Conservation (phyloP, 2,329 filamentous ascomycete species). For the Colletotrichum cuscutae region DNA sequence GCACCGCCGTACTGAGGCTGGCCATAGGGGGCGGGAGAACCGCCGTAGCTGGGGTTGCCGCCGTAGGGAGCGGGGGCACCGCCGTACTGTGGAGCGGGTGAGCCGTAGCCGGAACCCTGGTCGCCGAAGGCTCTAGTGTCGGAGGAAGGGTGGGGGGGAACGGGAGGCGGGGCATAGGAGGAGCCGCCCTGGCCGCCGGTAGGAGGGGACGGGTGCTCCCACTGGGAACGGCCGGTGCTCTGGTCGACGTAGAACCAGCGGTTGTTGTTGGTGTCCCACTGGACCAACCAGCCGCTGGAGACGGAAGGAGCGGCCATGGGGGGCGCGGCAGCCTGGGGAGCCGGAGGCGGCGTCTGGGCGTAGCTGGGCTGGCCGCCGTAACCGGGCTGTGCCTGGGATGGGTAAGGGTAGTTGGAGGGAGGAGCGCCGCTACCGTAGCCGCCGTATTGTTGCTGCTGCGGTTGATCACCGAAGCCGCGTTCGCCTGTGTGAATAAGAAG, state of each 20-base stretch:
- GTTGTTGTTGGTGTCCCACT: constrained; percentile 70
- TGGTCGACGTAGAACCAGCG: constrained; percentile 75
- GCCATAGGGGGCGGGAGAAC: constrained; percentile 25
- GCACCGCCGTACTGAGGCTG: constrained; percentile 26
- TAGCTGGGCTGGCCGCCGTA: constrained; percentile 33
- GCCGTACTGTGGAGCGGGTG: constrained; percentile 30
- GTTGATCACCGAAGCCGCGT: constrained; percentile 34
- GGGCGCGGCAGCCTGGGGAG: constrained; percentile 46
- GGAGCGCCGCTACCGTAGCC: constrained; percentile 29
- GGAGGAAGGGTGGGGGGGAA: constrained; percentile 9
- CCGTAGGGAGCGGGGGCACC: constrained; percentile 27
- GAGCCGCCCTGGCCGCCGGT: constrained; percentile 22
- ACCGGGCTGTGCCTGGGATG: constrained; percentile 34
- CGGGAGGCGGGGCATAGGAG: constrained; percentile 24
- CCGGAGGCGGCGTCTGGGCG: constrained; percentile 31
- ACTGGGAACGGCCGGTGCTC: constrained; percentile 70
- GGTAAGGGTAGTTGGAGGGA: constrained; percentile 34
- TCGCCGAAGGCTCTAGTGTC: constrained; percentile 35
- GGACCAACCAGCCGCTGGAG: constrained; percentile 69
- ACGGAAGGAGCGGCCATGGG: constrained; percentile 47
- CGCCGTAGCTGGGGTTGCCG: constrained; percentile 13
- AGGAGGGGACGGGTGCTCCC: constrained; percentile 63
- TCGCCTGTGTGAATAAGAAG: constrained; percentile 20
- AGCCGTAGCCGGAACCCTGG: constrained; percentile 32
- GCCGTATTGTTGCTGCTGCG: constrained; percentile 36